Conservation (phyloP, 805 yeast genomes). For the Kazachstania taianensis region DNA sequence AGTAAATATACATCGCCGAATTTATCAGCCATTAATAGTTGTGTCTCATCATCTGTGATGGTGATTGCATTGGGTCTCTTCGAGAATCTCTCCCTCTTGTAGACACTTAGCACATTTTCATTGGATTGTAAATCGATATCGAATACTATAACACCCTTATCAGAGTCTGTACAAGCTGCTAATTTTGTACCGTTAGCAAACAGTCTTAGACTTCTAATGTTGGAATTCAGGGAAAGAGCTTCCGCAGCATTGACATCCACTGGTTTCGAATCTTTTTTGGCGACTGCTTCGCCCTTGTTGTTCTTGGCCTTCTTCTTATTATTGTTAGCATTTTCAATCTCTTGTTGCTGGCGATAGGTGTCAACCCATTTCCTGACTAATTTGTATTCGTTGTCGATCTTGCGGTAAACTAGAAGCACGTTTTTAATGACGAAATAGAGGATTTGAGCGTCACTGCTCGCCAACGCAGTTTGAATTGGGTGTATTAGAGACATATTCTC, state of each 20-base stretch:
- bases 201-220: conserved; percentile 53
- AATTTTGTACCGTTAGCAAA: conserved; percentile 44
- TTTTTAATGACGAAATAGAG: conserved; percentile 52
- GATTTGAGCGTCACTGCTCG: conserved; percentile 36
- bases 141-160: conserved; percentile 67
- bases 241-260: conserved; percentile 60
- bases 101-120: conserved; percentile 36
- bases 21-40: conserved; percentile 75
- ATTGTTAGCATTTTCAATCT: conserved; percentile 28
- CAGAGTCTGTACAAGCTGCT: conserved; percentile 69
- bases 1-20: conserved; percentile 87
- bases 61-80: conserved; percentile 87
- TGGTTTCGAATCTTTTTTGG: conserved; percentile 44
- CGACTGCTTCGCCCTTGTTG: conserved; percentile 34
- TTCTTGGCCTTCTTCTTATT: conserved; percentile 29
- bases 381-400: conserved; percentile 28
- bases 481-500: conserved; percentile 40
- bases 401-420: conserved; percentile 41
- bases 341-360: conserved; percentile 38
- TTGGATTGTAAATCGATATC: conserved; percentile 25
- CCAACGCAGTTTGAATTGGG: conserved; percentile 52
- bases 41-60: conserved; percentile 39
- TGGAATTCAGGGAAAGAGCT: conserved; percentile 53
- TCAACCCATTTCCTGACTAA: conserved; percentile 54
- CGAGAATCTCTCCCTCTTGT: conserved; percentile 70